These are phyloP conservation scores for Ophiostoma sp. DNA, from an alignment of 2,329 filamentous ascomycete species.

Conservation along the genomic window DNA sequence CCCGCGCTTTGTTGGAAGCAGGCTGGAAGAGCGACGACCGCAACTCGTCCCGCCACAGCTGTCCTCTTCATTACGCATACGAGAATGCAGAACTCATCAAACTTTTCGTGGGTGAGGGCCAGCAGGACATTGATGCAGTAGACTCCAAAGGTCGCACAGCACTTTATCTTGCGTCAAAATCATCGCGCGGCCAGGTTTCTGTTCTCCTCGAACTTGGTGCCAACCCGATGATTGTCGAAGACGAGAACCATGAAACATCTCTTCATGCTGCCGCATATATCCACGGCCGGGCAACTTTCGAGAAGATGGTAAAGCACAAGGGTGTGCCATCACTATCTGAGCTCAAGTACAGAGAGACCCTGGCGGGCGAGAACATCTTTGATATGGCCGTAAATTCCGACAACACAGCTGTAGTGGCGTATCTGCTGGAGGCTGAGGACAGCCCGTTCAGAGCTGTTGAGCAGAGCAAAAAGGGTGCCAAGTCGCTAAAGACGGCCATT, in stretches of 20 bases:
- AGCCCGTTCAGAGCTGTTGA: conserved; percentile 6
- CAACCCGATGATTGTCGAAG: background rate
- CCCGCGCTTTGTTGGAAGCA: background rate
- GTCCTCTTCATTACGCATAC: background rate
- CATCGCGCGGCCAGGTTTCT: background rate
- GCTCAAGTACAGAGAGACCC: background rate
- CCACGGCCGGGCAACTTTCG: background rate
- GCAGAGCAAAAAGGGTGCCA: background rate
- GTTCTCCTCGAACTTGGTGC: background rate
- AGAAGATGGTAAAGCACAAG: background rate
- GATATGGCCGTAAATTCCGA: background rate
- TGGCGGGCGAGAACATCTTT: background rate
- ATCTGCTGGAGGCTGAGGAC: background rate
- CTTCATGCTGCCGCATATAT: background rate
- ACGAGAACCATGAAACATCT: background rate
- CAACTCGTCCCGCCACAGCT: background rate
- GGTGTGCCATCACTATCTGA: background rate
- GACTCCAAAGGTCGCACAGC: background rate
- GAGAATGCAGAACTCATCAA: background rate
- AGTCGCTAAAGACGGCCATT: background rate
- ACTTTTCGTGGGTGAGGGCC: background rate
- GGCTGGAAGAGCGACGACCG: background rate
- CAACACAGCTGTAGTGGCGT: background rate
- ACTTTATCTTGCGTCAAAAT: background rate
- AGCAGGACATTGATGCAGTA: background rate